Evolutionary conservation across 2,329 filamentous ascomycete genomes (phyloP).

Genomic region (Aspergillaceae sp.): DNA sequence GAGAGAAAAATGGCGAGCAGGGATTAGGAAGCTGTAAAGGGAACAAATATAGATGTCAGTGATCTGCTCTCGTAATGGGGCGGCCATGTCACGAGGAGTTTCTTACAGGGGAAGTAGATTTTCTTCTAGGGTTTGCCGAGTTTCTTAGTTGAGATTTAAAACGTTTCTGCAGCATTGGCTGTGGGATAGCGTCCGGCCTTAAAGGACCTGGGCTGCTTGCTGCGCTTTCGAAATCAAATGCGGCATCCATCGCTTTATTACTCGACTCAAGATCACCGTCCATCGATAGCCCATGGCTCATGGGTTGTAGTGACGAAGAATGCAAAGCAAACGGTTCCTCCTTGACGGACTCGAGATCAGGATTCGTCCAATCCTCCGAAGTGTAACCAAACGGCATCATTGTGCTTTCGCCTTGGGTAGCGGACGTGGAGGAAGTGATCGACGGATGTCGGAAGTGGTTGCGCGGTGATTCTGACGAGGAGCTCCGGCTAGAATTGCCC

Average conservation of each 20-base stretch:
- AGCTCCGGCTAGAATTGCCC: conserved; percentile 36
- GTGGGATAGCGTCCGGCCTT: conserved; percentile 20
- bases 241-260: conserved; percentile 41
- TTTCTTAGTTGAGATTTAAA: conserved; percentile 18
- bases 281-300: conserved; percentile 24
- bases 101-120: conserved; percentile 14
- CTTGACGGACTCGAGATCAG: conserved; percentile 27
- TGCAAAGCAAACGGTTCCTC: conserved; percentile 35
- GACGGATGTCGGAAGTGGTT: conserved; percentile 36
- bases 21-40: conserved; percentile 15
- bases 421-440: conserved; percentile 33
- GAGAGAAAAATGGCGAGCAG: conserved; percentile 25
- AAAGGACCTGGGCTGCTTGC: conserved; percentile 39
- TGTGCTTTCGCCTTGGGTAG: conserved; percentile 28
- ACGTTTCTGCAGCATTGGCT: conserved; percentile 15
- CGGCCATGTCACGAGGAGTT: conserved; percentile 11
- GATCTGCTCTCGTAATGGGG: background rate
- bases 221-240: conserved; percentile 42
- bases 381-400: conserved; percentile 26
- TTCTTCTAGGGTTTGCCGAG: conserved; percentile 3
- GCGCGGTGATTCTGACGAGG: conserved; percentile 35
- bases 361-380: conserved; percentile 30
- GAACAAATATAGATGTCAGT: conserved; percentile 5
- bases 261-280: conserved; percentile 37
- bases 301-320: conserved; percentile 20